Evolutionary conservation across 371 early-diverging fungal species (phyloP), one percentile per base, ranked within the genome.

Genomic region (Mucor irregularis): DNA sequence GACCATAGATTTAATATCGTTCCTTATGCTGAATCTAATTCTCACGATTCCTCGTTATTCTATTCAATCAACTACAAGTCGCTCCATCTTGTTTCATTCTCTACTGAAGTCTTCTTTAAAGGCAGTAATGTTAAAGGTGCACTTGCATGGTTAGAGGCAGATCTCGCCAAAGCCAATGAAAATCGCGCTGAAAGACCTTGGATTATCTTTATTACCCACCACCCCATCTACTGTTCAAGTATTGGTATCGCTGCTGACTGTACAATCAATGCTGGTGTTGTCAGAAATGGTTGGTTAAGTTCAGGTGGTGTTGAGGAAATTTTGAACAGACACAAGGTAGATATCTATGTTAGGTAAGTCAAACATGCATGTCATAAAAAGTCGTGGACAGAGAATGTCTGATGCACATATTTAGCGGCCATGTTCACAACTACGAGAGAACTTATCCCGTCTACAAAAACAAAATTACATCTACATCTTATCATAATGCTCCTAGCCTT

Each of bases 61-160:
- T 78, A 74, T 33, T 74, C 74, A 2, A 66, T 71, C 34, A 61
- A 74, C 25, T 78, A 78, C 49, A 74, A 74, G 39, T 70, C 72
- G 0, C 60, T 78, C 10, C 75, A 78, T 40, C 49, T 78, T 2
- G 59, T 78, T 7, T 69, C 78, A 1, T 74, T 74, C 39, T 71
- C 74, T 9, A 78, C 75, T 2, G 78, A 78, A 30, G 54, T 68
- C 10, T 70, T 63, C 25, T 73, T 78, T 44, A 58, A 58, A 39
- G 75, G 74, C 2, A 59, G 58, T 5, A 52, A 37, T 0, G 63
- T 73, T 5, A 11, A 51, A 17, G 66, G 69, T 1, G 68, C 69
- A 13, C 11, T 68, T 4, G 61, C 74, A 30, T 78, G 78, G 78
- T 29, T 78, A 2, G 69, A 74, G 10, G 51, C 49, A 4, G 78